phyloP scores from a whole-genome alignment of 1,284 basidiomycete genomes.

The Chondrostereum purpureum region DNA sequence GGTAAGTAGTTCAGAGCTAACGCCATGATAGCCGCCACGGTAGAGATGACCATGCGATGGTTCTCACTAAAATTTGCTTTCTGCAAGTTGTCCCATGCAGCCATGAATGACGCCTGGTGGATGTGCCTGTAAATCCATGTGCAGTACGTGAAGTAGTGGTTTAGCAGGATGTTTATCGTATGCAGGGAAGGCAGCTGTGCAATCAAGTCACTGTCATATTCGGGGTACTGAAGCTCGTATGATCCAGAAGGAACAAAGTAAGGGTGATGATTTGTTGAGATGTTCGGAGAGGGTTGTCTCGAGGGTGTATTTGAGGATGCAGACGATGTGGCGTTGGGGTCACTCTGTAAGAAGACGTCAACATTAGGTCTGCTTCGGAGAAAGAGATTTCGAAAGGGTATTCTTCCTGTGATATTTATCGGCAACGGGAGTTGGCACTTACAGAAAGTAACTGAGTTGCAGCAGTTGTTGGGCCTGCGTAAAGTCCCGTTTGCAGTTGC shows the following conservation, averaged over 20 bases:
- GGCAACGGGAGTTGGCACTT: slow-evolving; percentile 20
- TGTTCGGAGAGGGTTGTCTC: background rate
- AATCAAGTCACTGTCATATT: slow-evolving; percentile 68
- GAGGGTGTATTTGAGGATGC: slow-evolving; percentile 6
- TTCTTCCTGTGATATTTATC: no score
- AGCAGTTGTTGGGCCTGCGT: slow-evolving; percentile 66
- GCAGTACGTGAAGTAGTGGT: slow-evolving; percentile 76
- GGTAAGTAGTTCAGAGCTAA: slow-evolving; percentile 69
- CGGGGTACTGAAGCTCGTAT: slow-evolving; percentile 23
- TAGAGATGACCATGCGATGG: slow-evolving; percentile 57
- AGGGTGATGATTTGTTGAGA: background rate
- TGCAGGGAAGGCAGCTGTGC: slow-evolving; percentile 54
- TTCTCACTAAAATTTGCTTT: slow-evolving; percentile 51
- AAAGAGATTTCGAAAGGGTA: slow-evolving; percentile 10
- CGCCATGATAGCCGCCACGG: slow-evolving; percentile 64
- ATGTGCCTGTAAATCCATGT: slow-evolving; percentile 80
- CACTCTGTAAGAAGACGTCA: slow-evolving; percentile 26
- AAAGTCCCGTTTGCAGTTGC: slow-evolving; percentile 59
- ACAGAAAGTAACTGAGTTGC: slow-evolving; percentile 62
- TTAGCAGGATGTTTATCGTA: slow-evolving; percentile 63
- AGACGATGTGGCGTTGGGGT: slow-evolving; percentile 25
- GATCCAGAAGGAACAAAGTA: slow-evolving; percentile 8
- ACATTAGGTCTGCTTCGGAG: slow-evolving; percentile 12
- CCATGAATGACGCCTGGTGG: slow-evolving; percentile 51
- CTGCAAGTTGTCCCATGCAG: slow-evolving; percentile 69